Evolutionary conservation across 177 flowering plant genomes (phyloP), one percentile per base, ranked within the genome.

Genomic region (Tripterygium wilfordii): DNA sequence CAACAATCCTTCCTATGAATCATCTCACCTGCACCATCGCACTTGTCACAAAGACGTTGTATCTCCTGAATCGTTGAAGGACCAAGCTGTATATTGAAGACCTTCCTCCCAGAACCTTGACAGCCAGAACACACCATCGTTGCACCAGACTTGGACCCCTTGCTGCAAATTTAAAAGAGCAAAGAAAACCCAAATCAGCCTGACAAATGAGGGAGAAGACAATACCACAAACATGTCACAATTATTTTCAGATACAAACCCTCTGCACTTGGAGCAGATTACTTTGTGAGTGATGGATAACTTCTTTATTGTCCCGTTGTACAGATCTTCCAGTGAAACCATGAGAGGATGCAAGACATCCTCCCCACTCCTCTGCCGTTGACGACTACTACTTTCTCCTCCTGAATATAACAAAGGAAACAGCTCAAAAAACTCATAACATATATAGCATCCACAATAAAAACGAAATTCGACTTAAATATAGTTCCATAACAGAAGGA

Each of bases 341-440:
- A 84, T 87, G 10, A 87, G 71, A 7, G 96, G 88, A 55, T 88
- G 94, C 28, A 88, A 54, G n/a, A 88, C 94, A 62, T 88, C 96
- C 54, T 88, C 96, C 15, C 94, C 96, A 60, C 84, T 75, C 45
- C 89, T 82, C 66, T 88, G 96, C 71, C 96, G 80, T 29, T 89
- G 30, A 5, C 90, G 88, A 41, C 94, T 59, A 45, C 94, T 77
- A 68, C 94, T 87, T 40, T 87, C 85, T 58, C 87, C 90, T 49
- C 83, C 88, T 78, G 50, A 2, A 13, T 8, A 50, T 36, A 33
- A 1, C n/a, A 32, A 47, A 32, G 20, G 16, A 20, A 28, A 15
- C 20, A 48, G 1, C 4, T 21, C 2, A 19, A 19, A 14, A 4
- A 37, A 3, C 13, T 16, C 41, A 37, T 7, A 17, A 2, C 21